Base-by-base conservation (phyloP, 2,329 filamentous ascomycete species). In the Pseudogymnoascus sp. region DNA sequence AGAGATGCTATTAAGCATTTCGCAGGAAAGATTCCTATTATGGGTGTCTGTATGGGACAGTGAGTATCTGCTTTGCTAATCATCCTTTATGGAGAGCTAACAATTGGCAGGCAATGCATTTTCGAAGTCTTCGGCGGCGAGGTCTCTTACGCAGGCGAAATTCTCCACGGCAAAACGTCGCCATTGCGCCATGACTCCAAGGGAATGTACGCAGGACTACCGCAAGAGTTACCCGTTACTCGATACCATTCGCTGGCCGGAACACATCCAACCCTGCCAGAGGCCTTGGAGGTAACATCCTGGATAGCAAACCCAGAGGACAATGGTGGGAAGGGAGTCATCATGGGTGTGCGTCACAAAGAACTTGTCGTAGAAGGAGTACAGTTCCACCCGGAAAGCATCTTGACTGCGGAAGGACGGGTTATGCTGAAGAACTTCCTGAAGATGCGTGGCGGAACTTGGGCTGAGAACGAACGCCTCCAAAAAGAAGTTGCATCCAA, bases 1-100 rank as follows among this genome's bases (percentile, higher is more conserved):
- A 91, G 91, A 72, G 90, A 90, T 75, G 92, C 91, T 41, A 96
- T 99, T 71, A 81, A 85, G 69, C 81, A 97, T 74, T 99, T 97
- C 74, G 86, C 88, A 31, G 94, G 94, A 67, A 97, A 96, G 76
- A 90, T 99, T 58, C 94, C 94, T 9, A 85, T 99, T 11, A 84
- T 99, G 60, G 94, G 94, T n/a, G 94, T 99, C 31, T 99, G 94
- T 72, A 97, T 99, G 93, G 94, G 94, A 68, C 88, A 97, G 86
- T 89, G 75, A 80, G 86, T 82, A 9, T 54, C 39, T 41, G 5
- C 29, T 17, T 26, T 13, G 5, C 33, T 4, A 39, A 44, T 50
- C 61, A 2, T 15, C 13, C 15, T n/a, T 5, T 54, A 11, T 17
- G 26, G 44, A 33, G 5, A 54, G 15, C 66, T 67, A 26, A 67